Evolutionary conservation across 2,329 filamentous ascomycete species (phyloP).

Genomic region (Zarea fungicola): DNA sequence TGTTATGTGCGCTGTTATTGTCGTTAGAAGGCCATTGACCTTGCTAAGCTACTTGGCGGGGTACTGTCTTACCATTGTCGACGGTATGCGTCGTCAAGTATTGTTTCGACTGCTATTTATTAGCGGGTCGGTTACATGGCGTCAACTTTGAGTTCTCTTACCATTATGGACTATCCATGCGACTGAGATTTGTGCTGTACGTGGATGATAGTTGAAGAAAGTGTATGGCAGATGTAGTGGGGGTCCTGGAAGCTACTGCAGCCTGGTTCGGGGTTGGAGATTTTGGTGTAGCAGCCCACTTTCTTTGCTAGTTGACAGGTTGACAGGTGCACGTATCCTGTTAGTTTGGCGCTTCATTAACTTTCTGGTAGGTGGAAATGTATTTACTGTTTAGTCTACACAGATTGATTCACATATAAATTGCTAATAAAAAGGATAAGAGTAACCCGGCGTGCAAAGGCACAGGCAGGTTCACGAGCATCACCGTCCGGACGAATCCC

Average conservation of each 20-base stretch:
- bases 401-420: too few relatives aligned
- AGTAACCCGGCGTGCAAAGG: too few relatives aligned
- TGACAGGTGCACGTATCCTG: too few relatives aligned
- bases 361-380: too few relatives aligned
- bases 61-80: constrained; percentile 65
- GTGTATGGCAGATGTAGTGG: constrained; percentile 8
- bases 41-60: too few relatives aligned
- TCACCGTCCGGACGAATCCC: too few relatives aligned
- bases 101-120: constrained; percentile 76
- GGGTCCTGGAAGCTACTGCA: constrained; percentile 2
- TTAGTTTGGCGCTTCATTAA: too few relatives aligned
- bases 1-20: constrained; percentile 63
- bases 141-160: not conserved
- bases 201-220: constrained; percentile 6
- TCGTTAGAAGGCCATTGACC: constrained; percentile 19
- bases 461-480: not conserved
- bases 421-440: too few relatives aligned
- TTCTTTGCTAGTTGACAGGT: too few relatives aligned
- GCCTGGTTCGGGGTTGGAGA: constrained; percentile 1
- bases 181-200: constrained; percentile 4
- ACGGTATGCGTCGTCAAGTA: constrained; percentile 91
- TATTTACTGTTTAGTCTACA: too few relatives aligned
- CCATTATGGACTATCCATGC: constrained; percentile 5
- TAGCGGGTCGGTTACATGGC: not conserved
- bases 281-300: constrained; percentile 6